Evolutionary conservation across 176 grass and related monocot genomes (phyloP).

Genomic region (Oryza coarctata): DNA sequence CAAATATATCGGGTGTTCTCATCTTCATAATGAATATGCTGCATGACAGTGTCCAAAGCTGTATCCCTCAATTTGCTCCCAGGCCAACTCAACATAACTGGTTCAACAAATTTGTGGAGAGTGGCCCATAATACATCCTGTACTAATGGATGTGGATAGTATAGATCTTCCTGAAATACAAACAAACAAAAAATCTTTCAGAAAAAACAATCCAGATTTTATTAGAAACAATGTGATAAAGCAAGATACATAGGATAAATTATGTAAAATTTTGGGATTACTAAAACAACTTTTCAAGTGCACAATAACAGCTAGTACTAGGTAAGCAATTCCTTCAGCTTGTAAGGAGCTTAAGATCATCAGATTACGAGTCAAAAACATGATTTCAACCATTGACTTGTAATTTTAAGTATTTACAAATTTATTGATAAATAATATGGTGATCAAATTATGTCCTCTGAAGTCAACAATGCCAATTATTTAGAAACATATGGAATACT

Average conservation of each 20-base stretch:
- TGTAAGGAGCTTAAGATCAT: constrained; percentile 8
- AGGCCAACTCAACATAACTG: constrained; percentile 81
- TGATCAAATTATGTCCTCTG: no score
- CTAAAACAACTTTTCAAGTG: constrained; percentile 1
- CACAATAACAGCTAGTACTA: neutral
- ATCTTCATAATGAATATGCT: constrained; percentile 99
- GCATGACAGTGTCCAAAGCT: constrained; percentile 66
- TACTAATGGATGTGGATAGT: constrained; percentile 86
- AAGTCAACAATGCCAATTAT: neutral
- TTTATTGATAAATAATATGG: no score
- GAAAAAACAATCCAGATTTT: neutral
- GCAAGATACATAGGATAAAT: neutral
- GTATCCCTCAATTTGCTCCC: constrained; percentile 81
- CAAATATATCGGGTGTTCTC: constrained; percentile 94
- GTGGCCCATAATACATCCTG: constrained; percentile 93
- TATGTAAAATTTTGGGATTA: neutral
- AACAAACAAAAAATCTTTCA: constrained; percentile 31
- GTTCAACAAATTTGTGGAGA: constrained; percentile 94
- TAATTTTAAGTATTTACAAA: neutral
- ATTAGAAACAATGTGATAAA: constrained; percentile 11
- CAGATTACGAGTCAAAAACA: neutral
- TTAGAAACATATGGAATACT: neutral
- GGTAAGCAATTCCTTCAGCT: neutral
- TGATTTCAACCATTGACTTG: neutral
- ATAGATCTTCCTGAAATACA: constrained; percentile 87